Conservation (phyloP, 805 yeast genomes). For the Candida broadrunensis region DNA sequence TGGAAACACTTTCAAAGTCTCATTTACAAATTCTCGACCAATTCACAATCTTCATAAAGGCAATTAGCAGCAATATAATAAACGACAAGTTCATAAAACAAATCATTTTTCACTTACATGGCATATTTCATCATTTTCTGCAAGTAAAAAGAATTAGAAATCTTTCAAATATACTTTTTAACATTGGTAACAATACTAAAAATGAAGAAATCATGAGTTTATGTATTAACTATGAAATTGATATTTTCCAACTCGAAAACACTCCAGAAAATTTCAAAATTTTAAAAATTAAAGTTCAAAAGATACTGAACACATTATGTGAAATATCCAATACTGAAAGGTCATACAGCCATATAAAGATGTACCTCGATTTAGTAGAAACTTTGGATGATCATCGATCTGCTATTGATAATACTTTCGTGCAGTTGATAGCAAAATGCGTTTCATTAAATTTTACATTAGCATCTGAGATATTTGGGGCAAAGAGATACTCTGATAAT, state of each 20-base stretch:
- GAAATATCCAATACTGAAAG: conserved; percentile 10
- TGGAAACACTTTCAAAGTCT: conserved; percentile 1
- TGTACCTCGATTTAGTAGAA: conserved; percentile 4
- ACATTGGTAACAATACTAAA: conserved; percentile 28
- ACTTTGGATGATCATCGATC: not conserved
- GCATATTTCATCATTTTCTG: conserved; percentile 15
- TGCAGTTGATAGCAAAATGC: conserved; percentile 11
- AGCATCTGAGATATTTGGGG: conserved; percentile 6
- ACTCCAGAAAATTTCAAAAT: conserved; percentile 1
- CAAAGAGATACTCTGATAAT: conserved; percentile 9
- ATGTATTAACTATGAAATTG: conserved; percentile 30
- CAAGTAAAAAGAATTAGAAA: conserved; percentile 42
- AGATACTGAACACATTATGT: conserved; percentile 26
- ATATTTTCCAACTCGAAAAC: conserved; percentile 11
- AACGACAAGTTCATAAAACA: not conserved
- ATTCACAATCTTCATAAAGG: conserved; percentile 3
- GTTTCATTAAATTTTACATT: conserved; percentile 3
- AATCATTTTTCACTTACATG: conserved; percentile 1
- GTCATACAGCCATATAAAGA: conserved; percentile 2
- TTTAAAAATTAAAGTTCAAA: conserved; percentile 24
- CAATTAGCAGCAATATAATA: conserved; percentile 1
- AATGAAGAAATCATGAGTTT: conserved; percentile 9
- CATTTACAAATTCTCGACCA: conserved; percentile 5
- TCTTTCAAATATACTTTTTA: conserved; percentile 44
- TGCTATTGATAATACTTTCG: conserved; percentile 3